A percentile compares a stretch with the other conserved stretches of the same genome.
Evolutionary conservation across 1,139 yeast genomes (phyloP).

Genomic region (Magnusiomyces tetraspermus): DNA sequence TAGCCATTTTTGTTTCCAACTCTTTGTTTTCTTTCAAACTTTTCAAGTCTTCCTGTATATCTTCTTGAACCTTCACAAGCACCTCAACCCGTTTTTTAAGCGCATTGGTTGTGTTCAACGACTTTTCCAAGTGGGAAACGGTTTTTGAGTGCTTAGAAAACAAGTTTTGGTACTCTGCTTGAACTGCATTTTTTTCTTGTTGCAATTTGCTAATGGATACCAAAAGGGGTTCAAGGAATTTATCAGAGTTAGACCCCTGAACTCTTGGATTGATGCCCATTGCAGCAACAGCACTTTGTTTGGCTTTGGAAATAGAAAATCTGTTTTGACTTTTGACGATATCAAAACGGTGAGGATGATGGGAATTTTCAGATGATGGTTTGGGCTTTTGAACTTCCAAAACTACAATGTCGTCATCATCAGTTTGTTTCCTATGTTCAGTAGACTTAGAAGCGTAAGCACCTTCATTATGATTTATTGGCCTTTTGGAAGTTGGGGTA

Average conservation of each 20-base stretch:
- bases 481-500: background rate
- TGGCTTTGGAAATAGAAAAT: background rate
- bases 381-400: background rate
- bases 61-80: conserved; percentile 2
- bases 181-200: conserved; percentile 9
- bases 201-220: conserved; percentile 9
- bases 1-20: conserved; percentile 1
- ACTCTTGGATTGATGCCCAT: background rate
- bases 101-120: conserved; percentile 1
- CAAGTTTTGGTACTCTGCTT: conserved; percentile 9
- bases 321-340: background rate
- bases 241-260: conserved; percentile 3
- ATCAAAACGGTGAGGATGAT: background rate
- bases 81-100: conserved; percentile 4
- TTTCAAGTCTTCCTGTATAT: conserved; percentile 5
- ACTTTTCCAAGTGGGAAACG: conserved; percentile 3
- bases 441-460: background rate
- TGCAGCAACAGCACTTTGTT: background rate
- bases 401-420: conserved; percentile 1
- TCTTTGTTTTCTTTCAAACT: conserved; percentile 1
- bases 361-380: too few relatives aligned
- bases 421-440: background rate
- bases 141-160: conserved; percentile 7
- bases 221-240: conserved; percentile 9
- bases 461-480: background rate